Conservation (phyloP, 192 early-diverging fungal genomes). For the Gonapodya sp. region DNA sequence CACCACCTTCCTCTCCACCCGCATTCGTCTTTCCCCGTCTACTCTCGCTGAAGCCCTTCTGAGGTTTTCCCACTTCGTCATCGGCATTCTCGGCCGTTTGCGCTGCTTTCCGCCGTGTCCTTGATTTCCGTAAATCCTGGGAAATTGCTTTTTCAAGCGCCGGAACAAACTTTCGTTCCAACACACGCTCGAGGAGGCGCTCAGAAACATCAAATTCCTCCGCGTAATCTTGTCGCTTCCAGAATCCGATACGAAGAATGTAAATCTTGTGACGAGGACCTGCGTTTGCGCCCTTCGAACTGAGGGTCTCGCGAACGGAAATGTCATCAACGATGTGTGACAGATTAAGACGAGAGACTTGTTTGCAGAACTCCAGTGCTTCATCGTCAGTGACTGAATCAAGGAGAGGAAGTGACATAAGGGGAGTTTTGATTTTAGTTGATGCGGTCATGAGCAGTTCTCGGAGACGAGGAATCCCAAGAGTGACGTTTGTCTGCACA, state of each 20-base stretch:
- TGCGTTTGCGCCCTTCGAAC: neutral
- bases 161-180: conserved; percentile 66
- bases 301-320: conserved; percentile 67
- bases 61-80: conserved; percentile 25
- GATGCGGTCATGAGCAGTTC: conserved; percentile 99
- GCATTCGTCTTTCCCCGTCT: conserved; percentile 23
- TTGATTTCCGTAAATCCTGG: conserved; percentile 59
- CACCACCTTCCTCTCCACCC: conserved; percentile 29
- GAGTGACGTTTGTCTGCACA: conserved; percentile 93
- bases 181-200: conserved; percentile 56
- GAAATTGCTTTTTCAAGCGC: conserved; percentile 65
- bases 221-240: conserved; percentile 64
- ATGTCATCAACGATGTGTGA: conserved; percentile 80
- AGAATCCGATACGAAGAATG: conserved; percentile 74
- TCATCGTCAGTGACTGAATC: conserved; percentile 54
- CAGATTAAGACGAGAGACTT: conserved; percentile 66
- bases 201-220: conserved; percentile 64
- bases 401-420: conserved; percentile 79
- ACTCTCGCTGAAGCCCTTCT: conserved; percentile 8
- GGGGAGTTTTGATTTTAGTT: conserved; percentile 76
- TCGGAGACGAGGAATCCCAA: conserved; percentile 98
- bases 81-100: conserved; percentile 21
- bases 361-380: conserved; percentile 51
- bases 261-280: conserved; percentile 61
- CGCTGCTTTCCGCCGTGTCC: neutral